Base-by-base conservation (phyloP, 2,329 filamentous ascomycete species). In the Sarocladium brachiariae region DNA sequence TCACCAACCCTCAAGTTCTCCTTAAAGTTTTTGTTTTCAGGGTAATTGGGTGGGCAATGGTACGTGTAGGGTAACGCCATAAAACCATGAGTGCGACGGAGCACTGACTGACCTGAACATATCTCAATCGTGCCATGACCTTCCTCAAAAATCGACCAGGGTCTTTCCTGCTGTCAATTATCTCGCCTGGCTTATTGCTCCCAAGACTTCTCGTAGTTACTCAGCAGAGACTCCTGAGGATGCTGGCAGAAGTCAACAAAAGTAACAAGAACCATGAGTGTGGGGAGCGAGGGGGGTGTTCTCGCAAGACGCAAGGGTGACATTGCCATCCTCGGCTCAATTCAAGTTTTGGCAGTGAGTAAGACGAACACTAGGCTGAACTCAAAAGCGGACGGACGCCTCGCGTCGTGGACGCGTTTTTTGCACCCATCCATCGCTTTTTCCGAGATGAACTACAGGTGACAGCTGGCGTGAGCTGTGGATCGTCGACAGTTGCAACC, bases 231-330 rank as follows among this genome's bases (percentile, higher is more conserved):
- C n/a, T n/a, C n/a, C n/a, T n/a, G 14, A 35, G 11, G 14, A 35
- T n/a, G 33, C 14, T 35, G 6, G 6, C 7, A n/a, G 33, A n/a
- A 35, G 14, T 5, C 14, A 35, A n/a, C 5, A 35, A 6, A 35
- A 31, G 14, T 31, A 14, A 31, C 14, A 14, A 31, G 30, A 37
- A 10, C 9, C 8, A 39, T 21, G 30, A 45, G 21, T 21, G 21
- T 21, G 39, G 39, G 39, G 30, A 16, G 39, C 10, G 39, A 45
- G 16, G 39, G 39, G 39, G 39, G 39, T 45, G 39, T 27, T 45
- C 14, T 23, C 16, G 39, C 39, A 21, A 35, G 9, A 25, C 9
- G n/a, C 39, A 45, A 24, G 39, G 39, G 30, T 45, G 10, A 7
- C 11, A 39, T 9, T 14, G 37, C 39, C 39, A 45, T 45, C 18